Base-by-base conservation (phyloP, 2,329 filamentous ascomycete species). In the Massarina eburnea region DNA sequence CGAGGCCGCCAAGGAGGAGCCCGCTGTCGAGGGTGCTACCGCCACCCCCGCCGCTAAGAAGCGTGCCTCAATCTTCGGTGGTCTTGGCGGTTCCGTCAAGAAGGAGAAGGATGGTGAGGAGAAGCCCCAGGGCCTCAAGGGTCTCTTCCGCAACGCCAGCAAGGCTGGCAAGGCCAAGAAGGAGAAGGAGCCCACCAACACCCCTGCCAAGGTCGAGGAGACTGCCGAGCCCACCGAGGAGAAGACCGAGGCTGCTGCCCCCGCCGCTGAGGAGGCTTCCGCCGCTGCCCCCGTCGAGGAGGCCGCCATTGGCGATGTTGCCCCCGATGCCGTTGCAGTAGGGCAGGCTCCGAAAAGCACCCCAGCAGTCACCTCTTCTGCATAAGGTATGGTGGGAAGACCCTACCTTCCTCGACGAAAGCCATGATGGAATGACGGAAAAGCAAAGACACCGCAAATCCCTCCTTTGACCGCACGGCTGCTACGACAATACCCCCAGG, bases 61-160 rank as follows among this genome's bases (percentile, higher is more conserved):
- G 88, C 88, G 90, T 72, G 83, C 85, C 75, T 92, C 88, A 57
- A 85, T 91, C 65, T 95, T 95, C 73, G 83, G 82, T 60, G 85
- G 84, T 63, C 82, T 88, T 64, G 80, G 77, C 74, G 86, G 88
- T 43, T 67, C 65, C 55, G 59, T 73, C 44, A 91, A 91, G 78
- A 83, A 86, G 68, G 83, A 83, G 48, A 57, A 58, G 47, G 58
- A 63, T 21, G 60, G 54, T 24, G 64, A 64, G 46, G 51, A 49
- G 30, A 62, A 66, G 58, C 52, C 57, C 43, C 51, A 54, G 41
- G 61, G 59, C 44, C 54, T 66, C 24, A 54, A 54, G 41, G 61
- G 61, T 30, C 59, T 71, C 20, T 65, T 70, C 56, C 71, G 72
- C 55, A 68, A 66, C 22, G 61, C 68, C 56, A 71, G 66, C 67